Conservation (phyloP, 768 basidiomycete species). For the Pisolithus orientalis region DNA sequence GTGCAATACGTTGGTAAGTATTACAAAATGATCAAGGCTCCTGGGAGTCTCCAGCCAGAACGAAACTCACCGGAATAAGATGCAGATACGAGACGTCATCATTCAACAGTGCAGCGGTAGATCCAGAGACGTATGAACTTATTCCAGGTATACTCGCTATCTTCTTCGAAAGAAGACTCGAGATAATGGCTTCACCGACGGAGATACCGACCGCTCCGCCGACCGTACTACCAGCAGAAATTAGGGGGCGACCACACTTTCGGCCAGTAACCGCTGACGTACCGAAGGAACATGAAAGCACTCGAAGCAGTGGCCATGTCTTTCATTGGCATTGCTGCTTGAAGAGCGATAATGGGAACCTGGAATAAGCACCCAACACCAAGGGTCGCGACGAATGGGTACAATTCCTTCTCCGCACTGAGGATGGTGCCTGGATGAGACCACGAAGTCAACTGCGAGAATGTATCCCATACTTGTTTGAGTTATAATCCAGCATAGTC, state of each 20-base stretch:
- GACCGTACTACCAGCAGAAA: conserved; percentile 39
- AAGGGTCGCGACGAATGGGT: conserved; percentile 57
- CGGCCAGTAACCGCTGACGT: conserved; percentile 3
- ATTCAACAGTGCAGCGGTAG: conserved; percentile 23
- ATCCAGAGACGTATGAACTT: conserved; percentile 24
- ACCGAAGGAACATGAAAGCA: conserved; percentile 67
- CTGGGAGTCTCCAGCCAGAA: no score
- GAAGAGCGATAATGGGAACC: conserved; percentile 63
- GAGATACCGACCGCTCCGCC: conserved; percentile 78
- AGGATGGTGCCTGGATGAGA: conserved; percentile 1
- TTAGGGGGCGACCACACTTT: background rate
- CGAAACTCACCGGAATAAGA: no score
- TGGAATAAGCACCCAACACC: conserved; percentile 66
- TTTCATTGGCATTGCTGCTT: conserved; percentile 82
- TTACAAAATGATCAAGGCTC: no score
- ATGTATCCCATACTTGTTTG: conserved; percentile 36
- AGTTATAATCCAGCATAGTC: conserved; percentile 56
- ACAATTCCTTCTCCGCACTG: conserved; percentile 61
- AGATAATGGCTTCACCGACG: conserved; percentile 64
- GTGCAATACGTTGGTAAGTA: background rate
- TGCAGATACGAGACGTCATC: no score
- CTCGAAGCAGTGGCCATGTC: conserved; percentile 82
- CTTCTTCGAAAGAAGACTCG: conserved; percentile 40
- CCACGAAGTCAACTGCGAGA: background rate
- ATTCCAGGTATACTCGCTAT: conserved; percentile 30